Conservation (phyloP, 1,139 yeast genomes). For the Candida smagusa region DNA sequence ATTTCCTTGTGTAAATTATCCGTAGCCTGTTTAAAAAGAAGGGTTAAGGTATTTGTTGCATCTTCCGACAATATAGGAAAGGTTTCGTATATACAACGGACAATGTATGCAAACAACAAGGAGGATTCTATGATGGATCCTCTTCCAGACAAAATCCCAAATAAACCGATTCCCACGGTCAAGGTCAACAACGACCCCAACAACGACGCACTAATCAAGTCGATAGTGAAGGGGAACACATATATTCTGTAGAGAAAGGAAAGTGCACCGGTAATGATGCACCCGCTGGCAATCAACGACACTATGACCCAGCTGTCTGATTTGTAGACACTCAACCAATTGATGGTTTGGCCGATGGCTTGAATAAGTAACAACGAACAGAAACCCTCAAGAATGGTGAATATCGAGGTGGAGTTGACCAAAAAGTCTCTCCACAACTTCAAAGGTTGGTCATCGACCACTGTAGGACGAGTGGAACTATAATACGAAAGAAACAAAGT, state of each 20-base stretch:
- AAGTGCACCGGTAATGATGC: slow-evolving; percentile 69
- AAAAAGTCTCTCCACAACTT: slow-evolving; percentile 64
- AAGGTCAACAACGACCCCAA: slow-evolving; percentile 82
- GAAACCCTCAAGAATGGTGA: slow-evolving; percentile 88
- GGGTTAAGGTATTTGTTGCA: slow-evolving; percentile 39
- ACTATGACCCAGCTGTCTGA: slow-evolving; percentile 82
- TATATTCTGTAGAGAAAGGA: slow-evolving; percentile 83
- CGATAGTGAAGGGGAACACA: slow-evolving; percentile 68
- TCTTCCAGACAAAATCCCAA: slow-evolving; percentile 76
- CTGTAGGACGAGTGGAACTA: slow-evolving; percentile 15
- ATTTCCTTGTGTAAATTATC: slow-evolving; percentile 36
- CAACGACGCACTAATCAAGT: slow-evolving; percentile 72
- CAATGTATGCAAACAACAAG: slow-evolving; percentile 82
- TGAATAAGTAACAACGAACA: slow-evolving; percentile 87
- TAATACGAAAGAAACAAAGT: slow-evolving; percentile 64
- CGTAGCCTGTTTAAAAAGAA: slow-evolving; percentile 38
- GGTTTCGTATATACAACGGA: slow-evolving; percentile 86
- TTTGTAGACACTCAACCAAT: slow-evolving; percentile 63
- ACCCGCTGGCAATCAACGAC: slow-evolving; percentile 70
- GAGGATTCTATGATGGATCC: slow-evolving; percentile 92
- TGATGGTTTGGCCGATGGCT: slow-evolving; percentile 80
- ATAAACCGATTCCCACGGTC: slow-evolving; percentile 70
- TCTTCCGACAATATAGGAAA: slow-evolving; percentile 74
- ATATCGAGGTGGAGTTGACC: slow-evolving; percentile 80
- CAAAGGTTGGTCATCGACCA: slow-evolving; percentile 18